Percentiles rank a stretch among this genome's conserved stretches.
Conservation (phyloP, 495 filamentous ascomycete genomes). For the Aspergillus sclerotiicarbonarius region DNA sequence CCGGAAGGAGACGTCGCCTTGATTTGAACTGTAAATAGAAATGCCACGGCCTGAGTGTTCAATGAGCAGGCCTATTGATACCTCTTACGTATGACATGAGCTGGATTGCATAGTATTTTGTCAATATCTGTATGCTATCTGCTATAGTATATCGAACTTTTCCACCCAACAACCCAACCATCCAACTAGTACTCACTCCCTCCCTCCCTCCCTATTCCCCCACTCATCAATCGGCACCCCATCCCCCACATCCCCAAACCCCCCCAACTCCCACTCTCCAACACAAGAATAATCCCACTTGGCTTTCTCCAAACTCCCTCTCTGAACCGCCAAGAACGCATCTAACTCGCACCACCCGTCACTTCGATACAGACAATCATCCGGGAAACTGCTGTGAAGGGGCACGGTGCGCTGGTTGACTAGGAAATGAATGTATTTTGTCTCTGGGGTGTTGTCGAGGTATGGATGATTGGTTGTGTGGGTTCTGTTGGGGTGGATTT, state of each 20-base stretch:
- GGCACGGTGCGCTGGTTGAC: constrained; percentile 63
- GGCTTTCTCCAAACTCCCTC: constrained; percentile 42
- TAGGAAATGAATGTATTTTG: constrained; percentile 62
- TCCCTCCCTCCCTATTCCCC: too few species aligned
- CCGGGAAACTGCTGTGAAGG: constrained; percentile 48
- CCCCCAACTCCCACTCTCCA: constrained; percentile 21
- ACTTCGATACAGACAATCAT: constrained; percentile 54
- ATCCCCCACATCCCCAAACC: constrained; percentile 17
- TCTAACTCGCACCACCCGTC: constrained; percentile 65
- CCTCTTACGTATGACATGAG: not conserved
- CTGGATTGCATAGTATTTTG: too few species aligned
- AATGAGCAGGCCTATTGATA: not conserved
- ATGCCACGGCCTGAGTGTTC: not conserved
- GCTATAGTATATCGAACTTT: too few species aligned
- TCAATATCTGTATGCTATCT: too few species aligned
- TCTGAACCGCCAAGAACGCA: constrained; percentile 53
- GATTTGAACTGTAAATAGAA: not conserved
- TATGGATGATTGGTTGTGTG: constrained; percentile 12
- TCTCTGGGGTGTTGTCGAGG: constrained; percentile 29
- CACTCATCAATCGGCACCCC: constrained; percentile 15
- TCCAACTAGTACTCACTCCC: not conserved
- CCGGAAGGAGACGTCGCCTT: constrained; percentile 25
- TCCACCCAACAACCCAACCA: too few species aligned
- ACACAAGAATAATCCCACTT: constrained; percentile 53
- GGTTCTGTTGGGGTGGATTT: constrained; percentile 41